Conservation (phyloP, 805 yeast genomes). For the Vanderwaltozyma tropicalis region DNA sequence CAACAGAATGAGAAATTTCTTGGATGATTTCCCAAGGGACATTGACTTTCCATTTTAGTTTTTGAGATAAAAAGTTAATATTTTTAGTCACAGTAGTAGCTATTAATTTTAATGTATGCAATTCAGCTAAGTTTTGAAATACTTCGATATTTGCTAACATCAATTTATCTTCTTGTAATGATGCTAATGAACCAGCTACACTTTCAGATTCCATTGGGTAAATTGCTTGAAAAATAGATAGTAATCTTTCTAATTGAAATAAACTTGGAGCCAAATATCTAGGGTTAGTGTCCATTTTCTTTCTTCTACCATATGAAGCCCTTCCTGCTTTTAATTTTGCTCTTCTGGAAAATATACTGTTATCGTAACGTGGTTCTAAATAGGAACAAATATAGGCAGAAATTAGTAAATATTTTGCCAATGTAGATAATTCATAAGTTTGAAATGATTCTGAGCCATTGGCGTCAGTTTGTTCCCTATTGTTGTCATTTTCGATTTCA, state of each 20-base stretch:
- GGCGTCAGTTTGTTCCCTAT: no score
- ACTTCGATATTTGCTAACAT: slow-evolving; percentile 38
- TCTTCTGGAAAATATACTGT: slow-evolving; percentile 53
- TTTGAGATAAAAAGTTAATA: slow-evolving; percentile 51
- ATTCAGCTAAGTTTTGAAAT: slow-evolving; percentile 49
- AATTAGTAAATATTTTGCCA: slow-evolving; percentile 61
- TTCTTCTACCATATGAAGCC: slow-evolving; percentile 32
- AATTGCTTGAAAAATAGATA: slow-evolving; percentile 71
- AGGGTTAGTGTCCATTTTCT: slow-evolving; percentile 42
- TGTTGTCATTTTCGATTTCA: slow-evolving; percentile 5
- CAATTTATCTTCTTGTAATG: slow-evolving; percentile 12
- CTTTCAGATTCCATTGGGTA: slow-evolving; percentile 32
- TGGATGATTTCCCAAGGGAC: slow-evolving; percentile 56
- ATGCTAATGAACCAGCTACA: slow-evolving; percentile 12
- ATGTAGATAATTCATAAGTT: slow-evolving; percentile 41
- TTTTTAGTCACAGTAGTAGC: slow-evolving; percentile 32
- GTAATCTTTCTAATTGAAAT: slow-evolving; percentile 67
- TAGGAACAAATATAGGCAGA: slow-evolving; percentile 81
- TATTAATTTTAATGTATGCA: slow-evolving; percentile 43
- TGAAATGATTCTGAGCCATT: no score
- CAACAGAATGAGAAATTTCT: slow-evolving; percentile 50
- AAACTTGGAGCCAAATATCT: slow-evolving; percentile 59
- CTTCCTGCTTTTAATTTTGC: slow-evolving; percentile 36
- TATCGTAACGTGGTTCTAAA: slow-evolving; percentile 58
- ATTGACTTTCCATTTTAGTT: slow-evolving; percentile 70